Percentiles rank a stretch among this genome's conserved stretches.
Evolutionary conservation across 805 yeast species (phyloP).

Genomic region (Ogataea henricii): DNA sequence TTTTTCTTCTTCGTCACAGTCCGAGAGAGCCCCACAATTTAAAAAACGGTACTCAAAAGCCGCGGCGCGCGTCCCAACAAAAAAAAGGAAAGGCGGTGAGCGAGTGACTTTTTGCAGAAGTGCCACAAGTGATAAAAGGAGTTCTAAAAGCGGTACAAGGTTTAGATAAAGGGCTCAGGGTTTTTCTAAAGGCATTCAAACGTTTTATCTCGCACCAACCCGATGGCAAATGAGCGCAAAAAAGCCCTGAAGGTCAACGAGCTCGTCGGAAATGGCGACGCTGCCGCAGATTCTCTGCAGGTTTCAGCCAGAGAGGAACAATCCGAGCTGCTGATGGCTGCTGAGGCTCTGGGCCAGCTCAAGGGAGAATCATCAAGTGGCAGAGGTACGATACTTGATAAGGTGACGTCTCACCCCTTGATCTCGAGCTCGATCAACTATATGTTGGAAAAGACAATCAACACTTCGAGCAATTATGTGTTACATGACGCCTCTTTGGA

Average conservation of each 20-base stretch:
- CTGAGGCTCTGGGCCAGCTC: constrained; percentile 34
- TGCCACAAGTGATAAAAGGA: constrained; percentile 7
- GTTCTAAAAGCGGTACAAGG: neutral
- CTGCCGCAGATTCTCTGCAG: neutral
- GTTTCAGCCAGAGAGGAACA: neutral
- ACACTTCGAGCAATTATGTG: constrained; percentile 30
- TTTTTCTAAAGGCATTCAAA: constrained; percentile 11
- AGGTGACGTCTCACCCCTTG: constrained; percentile 39
- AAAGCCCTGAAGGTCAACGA: constrained; percentile 18
- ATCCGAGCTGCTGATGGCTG: constrained; percentile 29
- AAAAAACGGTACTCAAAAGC: neutral
- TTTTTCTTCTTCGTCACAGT: neutral
- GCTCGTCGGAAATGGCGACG: constrained; percentile 15
- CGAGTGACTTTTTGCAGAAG: constrained; percentile 7
- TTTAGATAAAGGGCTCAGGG: neutral
- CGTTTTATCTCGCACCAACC: neutral
- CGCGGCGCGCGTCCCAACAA: constrained; percentile 9
- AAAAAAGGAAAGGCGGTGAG: constrained; percentile 9
- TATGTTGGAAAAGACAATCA: constrained; percentile 38
- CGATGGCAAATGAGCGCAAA: constrained; percentile 9
- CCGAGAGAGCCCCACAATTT: neutral
- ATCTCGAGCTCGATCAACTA: constrained; percentile 39
- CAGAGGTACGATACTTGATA: constrained; percentile 33
- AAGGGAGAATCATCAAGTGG: constrained; percentile 12
- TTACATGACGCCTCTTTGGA: constrained; percentile 14